Evolutionary conservation across 2,329 filamentous ascomycete genomes (phyloP).

Genomic region (Nothomitra cinnamomea): DNA sequence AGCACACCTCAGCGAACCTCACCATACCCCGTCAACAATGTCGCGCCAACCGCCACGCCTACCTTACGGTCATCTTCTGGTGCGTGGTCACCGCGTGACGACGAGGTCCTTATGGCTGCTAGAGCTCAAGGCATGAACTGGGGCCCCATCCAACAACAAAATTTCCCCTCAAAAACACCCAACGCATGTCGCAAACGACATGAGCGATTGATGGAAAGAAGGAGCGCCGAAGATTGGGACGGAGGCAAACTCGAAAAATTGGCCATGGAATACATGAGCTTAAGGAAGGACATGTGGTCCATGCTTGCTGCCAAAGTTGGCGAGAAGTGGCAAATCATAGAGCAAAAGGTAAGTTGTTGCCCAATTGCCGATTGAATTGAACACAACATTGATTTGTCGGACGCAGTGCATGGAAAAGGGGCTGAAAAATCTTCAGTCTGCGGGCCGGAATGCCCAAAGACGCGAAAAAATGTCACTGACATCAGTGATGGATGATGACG

Average conservation of each 20-base stretch:
- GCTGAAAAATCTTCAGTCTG: conserved; percentile 61
- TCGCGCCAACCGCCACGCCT: conserved; percentile 22
- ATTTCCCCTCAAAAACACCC: conserved; percentile 54
- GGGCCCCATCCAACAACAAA: conserved; percentile 55
- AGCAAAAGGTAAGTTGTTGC: conserved; percentile 52
- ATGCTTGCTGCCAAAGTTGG: conserved; percentile 45
- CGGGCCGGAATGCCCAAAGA: conserved; percentile 46
- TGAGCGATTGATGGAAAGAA: conserved; percentile 63
- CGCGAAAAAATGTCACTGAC: conserved; percentile 27
- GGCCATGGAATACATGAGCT: conserved; percentile 61
- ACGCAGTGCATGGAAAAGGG: conserved; percentile 66
- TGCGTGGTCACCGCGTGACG: conserved; percentile 59
- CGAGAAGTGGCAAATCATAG: conserved; percentile 48
- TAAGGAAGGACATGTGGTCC: conserved; percentile 69
- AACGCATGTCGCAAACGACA: conserved; percentile 85
- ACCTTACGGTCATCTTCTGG: conserved; percentile 28
- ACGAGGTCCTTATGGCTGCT: conserved; percentile 54
- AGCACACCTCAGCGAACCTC: neutral
- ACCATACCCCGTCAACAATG: neutral
- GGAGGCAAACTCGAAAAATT: conserved; percentile 55
- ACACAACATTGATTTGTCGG: conserved; percentile 7
- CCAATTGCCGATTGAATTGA: neutral
- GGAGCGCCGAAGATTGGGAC: conserved; percentile 63
- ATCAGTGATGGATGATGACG: neutral
- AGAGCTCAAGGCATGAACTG: conserved; percentile 66